phyloP scores from a whole-genome alignment of 768 basidiomycete species.

The Thelephora ganbajun region DNA sequence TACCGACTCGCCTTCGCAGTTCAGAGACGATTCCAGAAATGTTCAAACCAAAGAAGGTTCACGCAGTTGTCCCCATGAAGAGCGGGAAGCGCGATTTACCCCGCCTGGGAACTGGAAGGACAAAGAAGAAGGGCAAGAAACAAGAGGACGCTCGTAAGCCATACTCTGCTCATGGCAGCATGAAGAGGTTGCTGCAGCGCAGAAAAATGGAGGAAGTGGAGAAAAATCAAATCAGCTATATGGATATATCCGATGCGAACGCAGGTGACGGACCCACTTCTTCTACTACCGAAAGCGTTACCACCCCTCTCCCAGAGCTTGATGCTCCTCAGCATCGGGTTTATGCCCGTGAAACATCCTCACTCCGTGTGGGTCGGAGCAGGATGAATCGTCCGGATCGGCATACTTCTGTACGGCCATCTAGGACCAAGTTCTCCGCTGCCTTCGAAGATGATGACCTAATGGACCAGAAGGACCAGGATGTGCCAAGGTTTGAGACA shows the following conservation, averaged over 20 bases:
- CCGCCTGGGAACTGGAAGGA: conserved; percentile 28
- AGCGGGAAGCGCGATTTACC: conserved; percentile 36
- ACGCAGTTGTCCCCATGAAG: conserved; percentile 41
- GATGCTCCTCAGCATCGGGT: background rate
- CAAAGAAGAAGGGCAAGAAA: conserved; percentile 19
- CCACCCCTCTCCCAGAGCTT: conserved; percentile 14
- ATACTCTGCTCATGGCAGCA: conserved; percentile 65
- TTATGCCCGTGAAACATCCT: conserved; percentile 27
- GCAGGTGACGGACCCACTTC: conserved; percentile 12
- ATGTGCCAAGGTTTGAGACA: conserved; percentile 21
- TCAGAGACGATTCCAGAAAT: conserved; percentile 39
- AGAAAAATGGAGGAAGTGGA: conserved; percentile 43
- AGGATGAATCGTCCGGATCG: conserved; percentile 35
- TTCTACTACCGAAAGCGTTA: conserved; percentile 10
- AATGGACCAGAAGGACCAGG: conserved; percentile 26
- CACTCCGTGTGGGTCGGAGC: conserved; percentile 51
- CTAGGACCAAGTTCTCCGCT: conserved; percentile 52
- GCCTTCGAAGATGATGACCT: conserved; percentile 34
- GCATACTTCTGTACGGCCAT: conserved; percentile 24
- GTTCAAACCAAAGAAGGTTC: conserved; percentile 38
- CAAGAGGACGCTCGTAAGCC: conserved; percentile 44
- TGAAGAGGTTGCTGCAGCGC: conserved; percentile 62
- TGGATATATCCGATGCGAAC: conserved; percentile 18
- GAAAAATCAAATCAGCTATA: conserved; percentile 19
- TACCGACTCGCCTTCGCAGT: conserved; percentile 45